Evolutionary conservation across 169 alveolate species (phyloP).

Genomic region (Plasmodium ovale): DNA sequence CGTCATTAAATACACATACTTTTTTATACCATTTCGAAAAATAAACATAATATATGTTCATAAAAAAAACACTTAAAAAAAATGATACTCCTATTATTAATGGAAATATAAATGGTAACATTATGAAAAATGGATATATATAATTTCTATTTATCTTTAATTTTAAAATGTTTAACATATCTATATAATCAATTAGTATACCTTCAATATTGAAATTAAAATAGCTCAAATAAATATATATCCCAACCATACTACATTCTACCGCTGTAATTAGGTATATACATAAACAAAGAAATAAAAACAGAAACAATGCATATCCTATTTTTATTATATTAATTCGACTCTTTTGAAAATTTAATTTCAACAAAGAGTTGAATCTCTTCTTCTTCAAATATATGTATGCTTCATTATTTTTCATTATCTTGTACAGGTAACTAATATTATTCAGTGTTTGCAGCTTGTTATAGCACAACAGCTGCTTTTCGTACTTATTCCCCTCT

Average conservation of each 20-base stretch:
- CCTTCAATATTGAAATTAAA: slow-evolving; percentile 70
- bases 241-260: slow-evolving; percentile 36
- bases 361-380: slow-evolving; percentile 47
- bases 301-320: slow-evolving; percentile 22
- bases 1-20: slow-evolving; percentile 19
- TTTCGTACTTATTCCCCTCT: slow-evolving; percentile 6
- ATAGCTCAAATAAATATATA: slow-evolving; percentile 50
- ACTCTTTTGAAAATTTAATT: background rate
- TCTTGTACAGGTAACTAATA: slow-evolving; percentile 23
- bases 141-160: slow-evolving; percentile 21
- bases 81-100: slow-evolving; percentile 8
- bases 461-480: slow-evolving; percentile 26
- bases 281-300: slow-evolving; percentile 26
- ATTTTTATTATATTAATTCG: slow-evolving; percentile 17
- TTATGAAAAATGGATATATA: slow-evolving; percentile 49
- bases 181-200: slow-evolving; percentile 32
- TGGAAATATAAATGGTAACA: slow-evolving; percentile 67
- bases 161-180: slow-evolving; percentile 66
- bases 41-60: slow-evolving; percentile 47
- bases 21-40: slow-evolving; percentile 49
- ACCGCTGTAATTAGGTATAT: slow-evolving; percentile 41
- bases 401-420: slow-evolving; percentile 68
- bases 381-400: slow-evolving; percentile 64
- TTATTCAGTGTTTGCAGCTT: slow-evolving; percentile 31
- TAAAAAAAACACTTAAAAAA: slow-evolving; percentile 43